A percentile compares a stretch with the other conserved stretches of the same genome.
phyloP scores from a whole-genome alignment of 495 filamentous ascomycete species.

The Ramalina intermedia region DNA sequence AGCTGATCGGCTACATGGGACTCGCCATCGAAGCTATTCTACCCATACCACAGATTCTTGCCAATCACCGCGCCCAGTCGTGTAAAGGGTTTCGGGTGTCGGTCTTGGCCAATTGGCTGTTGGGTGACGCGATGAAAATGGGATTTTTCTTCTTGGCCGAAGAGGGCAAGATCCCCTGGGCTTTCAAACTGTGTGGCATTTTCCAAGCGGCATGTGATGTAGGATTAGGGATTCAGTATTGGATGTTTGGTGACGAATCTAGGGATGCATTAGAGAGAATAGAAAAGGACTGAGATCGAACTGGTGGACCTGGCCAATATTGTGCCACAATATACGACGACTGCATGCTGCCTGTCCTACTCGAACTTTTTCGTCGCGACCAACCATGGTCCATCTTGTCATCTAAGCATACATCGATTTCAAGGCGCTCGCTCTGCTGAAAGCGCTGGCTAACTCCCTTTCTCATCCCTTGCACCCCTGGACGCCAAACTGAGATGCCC shows the following conservation, averaged over 20 bases:
- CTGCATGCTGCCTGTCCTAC: too few relatives aligned
- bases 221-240: slow-evolving; percentile 75
- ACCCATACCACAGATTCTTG: slow-evolving; percentile 75
- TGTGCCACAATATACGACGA: too few relatives aligned
- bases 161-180: slow-evolving; percentile 54
- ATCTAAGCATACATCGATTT: too few relatives aligned
- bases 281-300: slow-evolving; percentile 3
- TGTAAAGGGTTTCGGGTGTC: slow-evolving; percentile 84
- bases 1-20: slow-evolving; percentile 64
- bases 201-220: slow-evolving; percentile 82
- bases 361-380: too few relatives aligned
- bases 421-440: too few relatives aligned
- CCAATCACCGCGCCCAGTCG: slow-evolving; percentile 61
- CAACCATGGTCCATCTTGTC: too few relatives aligned
- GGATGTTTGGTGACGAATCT: slow-evolving; percentile 55
- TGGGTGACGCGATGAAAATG: slow-evolving; percentile 92
- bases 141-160: slow-evolving; percentile 73
- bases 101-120: slow-evolving; percentile 74
- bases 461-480: background rate
- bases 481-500: background rate
- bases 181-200: slow-evolving; percentile 83
- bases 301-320: background rate
- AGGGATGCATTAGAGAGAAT: too few relatives aligned
- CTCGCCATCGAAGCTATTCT: slow-evolving; percentile 80
- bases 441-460: too few relatives aligned